Conservation (phyloP, 768 basidiomycete genomes). For the Chalciporus pseudorubinellus region DNA sequence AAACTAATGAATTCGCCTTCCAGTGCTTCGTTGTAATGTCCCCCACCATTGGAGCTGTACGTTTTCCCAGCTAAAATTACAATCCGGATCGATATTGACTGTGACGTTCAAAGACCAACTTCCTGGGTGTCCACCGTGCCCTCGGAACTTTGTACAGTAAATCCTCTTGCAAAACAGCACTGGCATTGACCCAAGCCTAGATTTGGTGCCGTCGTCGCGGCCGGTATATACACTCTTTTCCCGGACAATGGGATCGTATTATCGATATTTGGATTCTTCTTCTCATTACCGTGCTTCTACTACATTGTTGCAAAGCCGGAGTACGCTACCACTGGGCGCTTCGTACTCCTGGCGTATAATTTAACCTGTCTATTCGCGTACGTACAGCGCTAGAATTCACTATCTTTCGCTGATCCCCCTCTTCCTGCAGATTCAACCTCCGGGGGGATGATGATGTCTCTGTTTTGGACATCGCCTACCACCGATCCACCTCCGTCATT, state of each 20-base stretch:
- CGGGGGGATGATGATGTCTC: constrained; percentile 60
- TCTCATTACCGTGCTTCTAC: constrained; percentile 93
- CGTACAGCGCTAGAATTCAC: constrained; percentile 17
- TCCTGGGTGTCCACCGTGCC: constrained; percentile 77
- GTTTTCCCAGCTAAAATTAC: constrained; percentile 19
- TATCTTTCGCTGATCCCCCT: not conserved
- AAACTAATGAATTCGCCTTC: constrained; percentile 5
- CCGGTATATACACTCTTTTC: constrained; percentile 67
- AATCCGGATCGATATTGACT: constrained; percentile 12
- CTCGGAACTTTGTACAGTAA: constrained; percentile 75
- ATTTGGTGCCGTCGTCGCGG: constrained; percentile 76
- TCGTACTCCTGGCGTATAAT: constrained; percentile 86
- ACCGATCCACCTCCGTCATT: constrained; percentile 78
- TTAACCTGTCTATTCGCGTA: constrained; percentile 74
- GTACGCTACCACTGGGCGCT: constrained; percentile 72
- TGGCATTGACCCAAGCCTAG: constrained; percentile 37
- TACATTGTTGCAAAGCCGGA: constrained; percentile 77
- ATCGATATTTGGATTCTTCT: constrained; percentile 82
- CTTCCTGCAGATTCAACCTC: constrained; percentile 65
- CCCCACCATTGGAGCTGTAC: constrained; percentile 82
- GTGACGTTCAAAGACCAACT: constrained; percentile 65
- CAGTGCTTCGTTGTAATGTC: constrained; percentile 91
- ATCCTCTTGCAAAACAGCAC: constrained; percentile 1
- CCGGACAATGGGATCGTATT: constrained; percentile 73
- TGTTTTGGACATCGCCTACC: constrained; percentile 67